A percentile compares a stretch with the other conserved stretches of the same genome.
These are phyloP conservation scores for Linnemannia hyalina DNA, from an alignment of 192 early-diverging fungal genomes.

Conservation along the genomic window DNA sequence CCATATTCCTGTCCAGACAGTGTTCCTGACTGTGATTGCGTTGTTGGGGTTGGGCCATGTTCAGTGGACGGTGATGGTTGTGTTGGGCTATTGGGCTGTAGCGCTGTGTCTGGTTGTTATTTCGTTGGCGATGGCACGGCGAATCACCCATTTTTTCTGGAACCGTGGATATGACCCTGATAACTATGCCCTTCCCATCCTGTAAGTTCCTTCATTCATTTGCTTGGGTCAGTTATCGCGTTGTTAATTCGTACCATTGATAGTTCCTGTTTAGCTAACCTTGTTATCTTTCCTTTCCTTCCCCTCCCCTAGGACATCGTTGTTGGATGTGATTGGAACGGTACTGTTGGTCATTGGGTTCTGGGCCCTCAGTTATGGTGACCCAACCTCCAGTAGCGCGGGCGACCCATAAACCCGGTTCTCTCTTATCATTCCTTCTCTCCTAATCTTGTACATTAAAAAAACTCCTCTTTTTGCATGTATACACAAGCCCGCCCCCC, in stretches of 20 bases:
- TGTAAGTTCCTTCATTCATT: slow-evolving; percentile 59
- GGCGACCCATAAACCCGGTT: not conserved
- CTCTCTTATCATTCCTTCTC: not conserved
- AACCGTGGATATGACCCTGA: slow-evolving; percentile 82
- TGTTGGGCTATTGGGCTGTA: slow-evolving; percentile 19
- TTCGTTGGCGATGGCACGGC: slow-evolving; percentile 69
- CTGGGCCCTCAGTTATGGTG: slow-evolving; percentile 36
- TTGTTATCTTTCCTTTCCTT: slow-evolving; percentile 31
- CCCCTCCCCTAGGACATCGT: slow-evolving; percentile 66
- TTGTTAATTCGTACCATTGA: not conserved
- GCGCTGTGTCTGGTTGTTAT: slow-evolving; percentile 53
- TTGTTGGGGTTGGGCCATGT: slow-evolving; percentile 30
- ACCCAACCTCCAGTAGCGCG: slow-evolving; percentile 22
- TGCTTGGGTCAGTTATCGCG: not conserved
- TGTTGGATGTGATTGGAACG: slow-evolving; percentile 79
- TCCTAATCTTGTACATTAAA: not conserved
- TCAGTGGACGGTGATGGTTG: slow-evolving; percentile 23
- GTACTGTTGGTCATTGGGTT: slow-evolving; percentile 67
- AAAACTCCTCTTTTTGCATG: not conserved
- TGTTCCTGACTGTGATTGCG: slow-evolving; percentile 62
- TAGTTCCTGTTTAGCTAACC: not conserved
- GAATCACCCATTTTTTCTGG: slow-evolving; percentile 73
- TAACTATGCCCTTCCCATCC: slow-evolving; percentile 74
- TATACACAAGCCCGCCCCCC: not conserved
- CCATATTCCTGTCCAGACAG: slow-evolving; percentile 76